Evolutionary conservation across 208 protist species (phyloP).

Genomic region (Leishmania martiniquensis): DNA sequence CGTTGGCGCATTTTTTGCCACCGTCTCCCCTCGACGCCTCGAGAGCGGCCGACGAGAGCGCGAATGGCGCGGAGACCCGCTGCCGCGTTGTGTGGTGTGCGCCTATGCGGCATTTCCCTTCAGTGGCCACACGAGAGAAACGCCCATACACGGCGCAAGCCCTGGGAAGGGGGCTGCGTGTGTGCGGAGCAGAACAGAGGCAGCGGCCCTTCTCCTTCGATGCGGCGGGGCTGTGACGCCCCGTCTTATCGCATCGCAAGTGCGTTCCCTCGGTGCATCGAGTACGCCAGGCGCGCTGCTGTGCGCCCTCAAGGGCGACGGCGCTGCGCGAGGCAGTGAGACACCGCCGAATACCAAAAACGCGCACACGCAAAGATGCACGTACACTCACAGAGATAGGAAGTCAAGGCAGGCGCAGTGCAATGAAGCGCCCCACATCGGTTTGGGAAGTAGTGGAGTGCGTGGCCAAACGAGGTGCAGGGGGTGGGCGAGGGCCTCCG

Average conservation of each 20-base stretch:
- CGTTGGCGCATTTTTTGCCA: background rate
- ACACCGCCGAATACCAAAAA: no score
- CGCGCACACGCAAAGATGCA: no score
- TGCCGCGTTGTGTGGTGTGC: background rate
- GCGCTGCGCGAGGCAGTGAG: no score
- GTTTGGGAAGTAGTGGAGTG: background rate
- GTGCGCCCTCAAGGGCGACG: background rate
- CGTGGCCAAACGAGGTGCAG: background rate
- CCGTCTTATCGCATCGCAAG: background rate
- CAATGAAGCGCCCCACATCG: background rate
- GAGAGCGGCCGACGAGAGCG: background rate
- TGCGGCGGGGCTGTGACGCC: background rate
- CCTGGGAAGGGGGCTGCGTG: no score
- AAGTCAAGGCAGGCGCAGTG: background rate
- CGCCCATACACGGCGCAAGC: background rate
- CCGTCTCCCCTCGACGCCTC: constrained; percentile 20
- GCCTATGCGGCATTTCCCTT: constrained; percentile 6
- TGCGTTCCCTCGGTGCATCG: background rate
- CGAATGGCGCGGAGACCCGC: no score
- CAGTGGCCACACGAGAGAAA: background rate
- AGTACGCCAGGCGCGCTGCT: background rate
- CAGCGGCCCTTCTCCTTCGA: background rate
- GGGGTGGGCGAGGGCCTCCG: background rate
- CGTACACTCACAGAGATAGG: background rate
- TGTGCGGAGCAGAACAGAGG: background rate